Evolutionary conservation across 2,329 filamentous ascomycete species (phyloP).

Genomic region (Trichoderma endophyticum): DNA sequence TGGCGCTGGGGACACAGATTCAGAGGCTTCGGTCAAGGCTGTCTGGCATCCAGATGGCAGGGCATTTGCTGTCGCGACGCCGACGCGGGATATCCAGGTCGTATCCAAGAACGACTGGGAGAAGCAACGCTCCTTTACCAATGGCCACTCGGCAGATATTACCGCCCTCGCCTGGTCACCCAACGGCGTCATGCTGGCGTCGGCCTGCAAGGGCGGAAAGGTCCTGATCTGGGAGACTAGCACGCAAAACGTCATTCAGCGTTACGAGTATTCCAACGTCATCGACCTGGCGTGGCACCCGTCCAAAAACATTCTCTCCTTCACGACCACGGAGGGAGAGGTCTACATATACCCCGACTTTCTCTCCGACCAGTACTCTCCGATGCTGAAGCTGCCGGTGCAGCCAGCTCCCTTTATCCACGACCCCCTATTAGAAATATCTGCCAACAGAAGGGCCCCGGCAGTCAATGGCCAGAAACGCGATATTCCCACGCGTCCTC

Average conservation of each 20-base stretch:
- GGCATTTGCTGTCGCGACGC: constrained; percentile 81
- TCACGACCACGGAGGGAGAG: constrained; percentile 89
- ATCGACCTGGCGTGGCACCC: constrained; percentile 90
- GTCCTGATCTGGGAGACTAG: constrained; percentile 85
- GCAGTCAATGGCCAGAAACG: constrained; percentile 52
- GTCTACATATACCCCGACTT: constrained; percentile 83
- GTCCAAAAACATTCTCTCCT: constrained; percentile 80
- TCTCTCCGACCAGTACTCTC: constrained; percentile 55
- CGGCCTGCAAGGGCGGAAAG: constrained; percentile 64
- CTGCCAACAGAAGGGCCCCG: constrained; percentile 59
- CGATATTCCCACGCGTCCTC: constrained; percentile 45
- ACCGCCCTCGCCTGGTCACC: constrained; percentile 90
- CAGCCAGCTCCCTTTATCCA: constrained; percentile 86
- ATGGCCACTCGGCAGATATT: constrained; percentile 78
- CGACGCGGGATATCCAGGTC: constrained; percentile 78
- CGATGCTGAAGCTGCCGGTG: constrained; percentile 53
- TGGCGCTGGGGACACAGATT: constrained; percentile 69
- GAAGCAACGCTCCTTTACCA: constrained; percentile 73
- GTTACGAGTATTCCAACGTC: constrained; percentile 77
- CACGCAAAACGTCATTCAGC: constrained; percentile 76
- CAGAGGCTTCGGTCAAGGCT: constrained; percentile 67
- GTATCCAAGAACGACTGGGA: constrained; percentile 90
- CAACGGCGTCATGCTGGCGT: constrained; percentile 83
- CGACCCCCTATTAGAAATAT: constrained; percentile 69
- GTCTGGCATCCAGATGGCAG: constrained; percentile 94